These are phyloP conservation scores for Sporothrix protearum DNA, from an alignment of 2,329 filamentous ascomycete species.

Conservation along the genomic window DNA sequence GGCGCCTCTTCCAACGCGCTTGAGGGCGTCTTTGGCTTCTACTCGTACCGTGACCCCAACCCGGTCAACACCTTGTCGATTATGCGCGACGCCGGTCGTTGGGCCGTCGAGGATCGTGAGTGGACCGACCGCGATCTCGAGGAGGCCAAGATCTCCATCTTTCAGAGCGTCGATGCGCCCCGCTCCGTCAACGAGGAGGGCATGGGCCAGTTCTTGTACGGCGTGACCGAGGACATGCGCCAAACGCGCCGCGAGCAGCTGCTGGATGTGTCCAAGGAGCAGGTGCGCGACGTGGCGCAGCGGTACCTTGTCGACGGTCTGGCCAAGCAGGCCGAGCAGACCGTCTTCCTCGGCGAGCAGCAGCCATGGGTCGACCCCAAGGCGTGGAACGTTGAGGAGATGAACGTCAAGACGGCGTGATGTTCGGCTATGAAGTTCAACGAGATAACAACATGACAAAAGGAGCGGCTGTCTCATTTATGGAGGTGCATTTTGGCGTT, in stretches of 20 bases:
- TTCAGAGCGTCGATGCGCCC: conserved; percentile 88
- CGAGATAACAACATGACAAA: background rate
- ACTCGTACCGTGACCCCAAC: conserved; percentile 95
- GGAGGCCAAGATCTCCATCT: conserved; percentile 92
- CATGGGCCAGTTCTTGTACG: conserved; percentile 78
- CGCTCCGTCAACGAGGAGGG: conserved; percentile 83
- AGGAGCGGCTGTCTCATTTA: background rate
- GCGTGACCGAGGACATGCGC: conserved; percentile 84
- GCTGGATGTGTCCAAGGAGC: conserved; percentile 76
- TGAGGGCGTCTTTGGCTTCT: conserved; percentile 87
- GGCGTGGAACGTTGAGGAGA: conserved; percentile 70
- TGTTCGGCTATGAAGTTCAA: conserved; percentile 5
- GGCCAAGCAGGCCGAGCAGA: conserved; percentile 56
- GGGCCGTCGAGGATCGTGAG: conserved; percentile 68
- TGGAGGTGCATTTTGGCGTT: conserved; percentile 14
- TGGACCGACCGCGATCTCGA: conserved; percentile 86
- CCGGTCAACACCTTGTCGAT: conserved; percentile 82
- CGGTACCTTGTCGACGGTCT: conserved; percentile 71
- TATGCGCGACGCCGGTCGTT: conserved; percentile 76
- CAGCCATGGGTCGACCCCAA: conserved; percentile 71
- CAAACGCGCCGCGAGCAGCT: conserved; percentile 78
- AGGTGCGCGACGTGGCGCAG: conserved; percentile 78
- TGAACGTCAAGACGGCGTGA: conserved; percentile 57
- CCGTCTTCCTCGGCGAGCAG: conserved; percentile 77
- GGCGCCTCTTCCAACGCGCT: conserved; percentile 78